These are phyloP conservation scores for Fusarium succisae DNA, from an alignment of 2,329 filamentous ascomycete genomes.

Conservation along the genomic window DNA sequence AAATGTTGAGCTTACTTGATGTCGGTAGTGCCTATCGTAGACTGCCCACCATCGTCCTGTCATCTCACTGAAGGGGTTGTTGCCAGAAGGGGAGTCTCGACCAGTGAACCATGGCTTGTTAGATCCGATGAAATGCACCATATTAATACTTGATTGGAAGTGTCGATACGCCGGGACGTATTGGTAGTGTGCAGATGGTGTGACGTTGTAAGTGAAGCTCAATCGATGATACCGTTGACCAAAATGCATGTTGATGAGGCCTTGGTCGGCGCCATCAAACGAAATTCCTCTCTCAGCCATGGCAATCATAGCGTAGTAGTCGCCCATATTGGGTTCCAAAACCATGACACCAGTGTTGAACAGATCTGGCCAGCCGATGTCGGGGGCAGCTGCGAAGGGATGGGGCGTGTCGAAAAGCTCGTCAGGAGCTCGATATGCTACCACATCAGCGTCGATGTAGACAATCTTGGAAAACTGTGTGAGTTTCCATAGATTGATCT, in stretches of 20 bases:
- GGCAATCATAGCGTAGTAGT: constrained; percentile 85
- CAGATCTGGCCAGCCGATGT: constrained; percentile 97
- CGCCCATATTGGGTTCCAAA: constrained; percentile 83
- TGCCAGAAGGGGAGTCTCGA: constrained; percentile 62
- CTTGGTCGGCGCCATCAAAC: constrained; percentile 97
- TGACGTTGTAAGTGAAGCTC: constrained; percentile 97
- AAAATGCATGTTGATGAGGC: constrained; percentile 94
- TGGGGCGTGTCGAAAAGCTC: constrained; percentile 80
- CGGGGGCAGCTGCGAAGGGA: constrained; percentile 78
- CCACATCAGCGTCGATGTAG: constrained; percentile 92
- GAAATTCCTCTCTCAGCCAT: constrained; percentile 89
- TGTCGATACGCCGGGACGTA: constrained; percentile 95
- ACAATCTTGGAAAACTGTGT: constrained; percentile 91
- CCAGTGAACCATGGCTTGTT: constrained; percentile 88
- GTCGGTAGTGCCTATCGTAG: constrained; percentile 85
- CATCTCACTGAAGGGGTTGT: constrained; percentile 82
- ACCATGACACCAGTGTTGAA: constrained; percentile 99
- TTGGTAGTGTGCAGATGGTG: constrained; percentile 95
- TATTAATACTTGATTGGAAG: constrained; percentile 87
- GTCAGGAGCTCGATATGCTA: constrained; percentile 90
- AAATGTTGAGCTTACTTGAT: constrained; percentile 52
- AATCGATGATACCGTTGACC: constrained; percentile 83
- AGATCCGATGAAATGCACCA: constrained; percentile 93
- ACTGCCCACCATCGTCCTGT: constrained; percentile 92
- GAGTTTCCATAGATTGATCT: constrained; percentile 93